Conservation (phyloP, 495 filamentous ascomycete species). For the Apodospora peruviana region DNA sequence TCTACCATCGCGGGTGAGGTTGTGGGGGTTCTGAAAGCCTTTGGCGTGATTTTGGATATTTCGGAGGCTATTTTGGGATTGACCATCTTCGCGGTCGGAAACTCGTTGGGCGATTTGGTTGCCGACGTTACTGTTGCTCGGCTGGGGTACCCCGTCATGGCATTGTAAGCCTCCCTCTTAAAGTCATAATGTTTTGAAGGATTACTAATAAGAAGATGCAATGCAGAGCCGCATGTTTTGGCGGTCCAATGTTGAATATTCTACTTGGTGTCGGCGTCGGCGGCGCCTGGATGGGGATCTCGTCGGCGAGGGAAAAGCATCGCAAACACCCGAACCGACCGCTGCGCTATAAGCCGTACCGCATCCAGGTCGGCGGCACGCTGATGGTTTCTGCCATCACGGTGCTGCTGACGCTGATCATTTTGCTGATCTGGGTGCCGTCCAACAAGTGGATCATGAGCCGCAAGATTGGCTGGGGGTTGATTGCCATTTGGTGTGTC, state of each 20-base stretch:
- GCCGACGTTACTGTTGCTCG: constrained; percentile 91
- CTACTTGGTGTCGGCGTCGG: constrained; percentile 86
- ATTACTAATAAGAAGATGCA: too few species aligned
- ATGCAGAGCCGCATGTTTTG: constrained; percentile 75
- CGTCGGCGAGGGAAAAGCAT: constrained; percentile 48
- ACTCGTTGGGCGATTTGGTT: constrained; percentile 89
- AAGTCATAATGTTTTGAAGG: too few species aligned
- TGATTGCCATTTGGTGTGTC: constrained; percentile 80
- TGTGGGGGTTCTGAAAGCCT: constrained; percentile 86
- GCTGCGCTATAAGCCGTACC: constrained; percentile 56
- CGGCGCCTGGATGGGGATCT: constrained; percentile 77
- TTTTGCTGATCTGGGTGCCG: constrained; percentile 75
- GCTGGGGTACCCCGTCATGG: constrained; percentile 96
- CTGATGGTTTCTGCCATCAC: constrained; percentile 76
- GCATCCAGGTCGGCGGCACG: constrained; percentile 76
- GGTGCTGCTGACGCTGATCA: constrained; percentile 72
- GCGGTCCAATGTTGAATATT: constrained; percentile 97
- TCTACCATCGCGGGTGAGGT: constrained; percentile 94
- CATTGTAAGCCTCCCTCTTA: constrained; percentile 49
- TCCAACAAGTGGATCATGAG: constrained; percentile 88
- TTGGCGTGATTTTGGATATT: constrained; percentile 89
- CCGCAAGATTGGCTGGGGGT: constrained; percentile 69
- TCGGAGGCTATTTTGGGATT: constrained; percentile 93
- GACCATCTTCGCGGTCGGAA: constrained; percentile 95
- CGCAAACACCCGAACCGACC: constrained; percentile 52